Base-by-base conservation (phyloP, 495 filamentous ascomycete genomes). In the Neurospora sp. region DNA sequence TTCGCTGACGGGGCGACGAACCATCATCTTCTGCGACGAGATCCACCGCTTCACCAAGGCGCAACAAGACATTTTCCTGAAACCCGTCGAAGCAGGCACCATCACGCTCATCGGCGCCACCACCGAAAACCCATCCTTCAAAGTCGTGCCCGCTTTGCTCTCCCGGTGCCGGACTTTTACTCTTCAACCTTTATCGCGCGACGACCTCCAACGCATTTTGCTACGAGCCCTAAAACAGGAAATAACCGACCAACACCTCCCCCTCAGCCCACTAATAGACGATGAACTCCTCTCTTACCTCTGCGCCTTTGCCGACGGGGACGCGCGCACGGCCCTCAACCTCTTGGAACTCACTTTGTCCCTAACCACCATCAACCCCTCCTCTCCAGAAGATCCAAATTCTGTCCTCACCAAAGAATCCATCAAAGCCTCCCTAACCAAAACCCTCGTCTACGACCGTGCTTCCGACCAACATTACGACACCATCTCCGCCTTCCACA, bases 1-100 rank as follows among this genome's bases (percentile, higher is more conserved):
- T 65, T 82, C 85, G 6, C 81, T 99, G 40, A 96, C 93, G 0
- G 94, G 94, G 10, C 86, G 94, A 40, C 94, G 93, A 82, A 98
- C 96, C 5, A 97, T 99, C 75, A 89, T 99, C 74, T 99, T 98
- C 82, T 98, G 95, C 83, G 95, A 98, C 81, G 95, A 98, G 82
- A 97, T 98, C 71, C 95, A 98, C 80, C 88, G 95, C 5, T 98
- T 98, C 84, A 92, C 88, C 69, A 98, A 97, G 79, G 84, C 90
- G 0, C 96, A 99, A 80, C 96, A 99, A 75, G 96, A 99, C 83
- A 93, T 97, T 2, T 98, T 98, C 75, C 81, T 99, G 9, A 94
- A 92, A 5, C 94, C 95, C 0, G 96, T 99, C 3, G 96, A 99
- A 78, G 90, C 91, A 10, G 96, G 96, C 9, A 91, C 92, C 40